Evolutionary conservation across 352 stramenopile genomes (phyloP).

Genomic region (Blastocystis sp.): DNA sequence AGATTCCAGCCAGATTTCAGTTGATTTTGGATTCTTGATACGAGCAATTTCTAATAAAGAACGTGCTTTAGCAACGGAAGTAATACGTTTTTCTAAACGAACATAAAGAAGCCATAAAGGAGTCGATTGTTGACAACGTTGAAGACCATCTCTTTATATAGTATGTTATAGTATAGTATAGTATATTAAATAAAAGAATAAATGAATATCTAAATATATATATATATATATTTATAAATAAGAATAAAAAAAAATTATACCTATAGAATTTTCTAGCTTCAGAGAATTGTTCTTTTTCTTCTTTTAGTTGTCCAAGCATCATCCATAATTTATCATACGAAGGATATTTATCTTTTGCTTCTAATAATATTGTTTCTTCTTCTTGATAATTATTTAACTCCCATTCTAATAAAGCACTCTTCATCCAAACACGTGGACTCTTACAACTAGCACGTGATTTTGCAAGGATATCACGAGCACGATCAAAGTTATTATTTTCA

Average conservation of each 20-base stretch:
- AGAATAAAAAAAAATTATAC: neutral
- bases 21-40: slow-evolving; percentile 75
- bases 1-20: slow-evolving; percentile 79
- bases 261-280: slow-evolving; percentile 33
- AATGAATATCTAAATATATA: slow-evolving; percentile 20
- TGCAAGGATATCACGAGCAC: slow-evolving; percentile 58
- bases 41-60: slow-evolving; percentile 82
- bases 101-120: slow-evolving; percentile 77
- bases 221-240: too few relatives aligned
- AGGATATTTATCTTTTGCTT: slow-evolving; percentile 66
- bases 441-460: slow-evolving; percentile 52
- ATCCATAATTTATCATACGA: slow-evolving; percentile 84
- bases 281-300: slow-evolving; percentile 43
- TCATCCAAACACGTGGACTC: slow-evolving; percentile 82
- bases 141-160: slow-evolving; percentile 50
- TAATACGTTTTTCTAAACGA: slow-evolving; percentile 67
- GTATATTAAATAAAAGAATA: slow-evolving; percentile 1
- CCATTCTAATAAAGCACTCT: slow-evolving; percentile 81
- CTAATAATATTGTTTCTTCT: slow-evolving; percentile 58
- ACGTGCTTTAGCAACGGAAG: slow-evolving; percentile 74
- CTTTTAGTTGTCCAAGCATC: slow-evolving; percentile 81
- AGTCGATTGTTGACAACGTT: slow-evolving; percentile 68
- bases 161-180: neutral
- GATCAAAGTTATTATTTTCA: slow-evolving; percentile 83
- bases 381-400: slow-evolving; percentile 58